Evolutionary conservation across 2,329 filamentous ascomycete genomes (phyloP).

Genomic region (Alternaria sp.): DNA sequence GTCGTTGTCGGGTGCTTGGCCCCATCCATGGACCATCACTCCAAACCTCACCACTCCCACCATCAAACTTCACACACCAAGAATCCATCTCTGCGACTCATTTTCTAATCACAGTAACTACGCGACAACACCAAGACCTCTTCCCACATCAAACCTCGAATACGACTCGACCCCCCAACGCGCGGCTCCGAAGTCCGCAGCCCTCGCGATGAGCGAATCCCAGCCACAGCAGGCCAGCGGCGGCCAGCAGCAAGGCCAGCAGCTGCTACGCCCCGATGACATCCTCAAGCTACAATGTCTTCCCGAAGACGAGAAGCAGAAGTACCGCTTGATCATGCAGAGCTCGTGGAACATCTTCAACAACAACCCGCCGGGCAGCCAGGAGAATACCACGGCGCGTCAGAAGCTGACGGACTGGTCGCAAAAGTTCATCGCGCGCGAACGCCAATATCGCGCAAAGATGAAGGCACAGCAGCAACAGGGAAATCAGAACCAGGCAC

Average conservation of each 20-base stretch:
- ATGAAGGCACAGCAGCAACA: conserved; percentile 31
- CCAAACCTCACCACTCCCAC: conserved; percentile 14
- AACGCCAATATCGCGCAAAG: conserved; percentile 52
- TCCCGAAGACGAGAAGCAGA: conserved; percentile 60
- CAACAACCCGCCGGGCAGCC: conserved; percentile 54
- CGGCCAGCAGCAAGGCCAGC: conserved; percentile 26
- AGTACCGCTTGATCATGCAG: conserved; percentile 61
- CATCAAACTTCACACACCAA: neutral
- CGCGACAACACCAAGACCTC: neutral
- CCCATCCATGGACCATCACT: conserved; percentile 3
- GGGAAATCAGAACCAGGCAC: conserved; percentile 27
- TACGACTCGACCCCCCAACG: neutral
- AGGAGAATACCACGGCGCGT: conserved; percentile 58
- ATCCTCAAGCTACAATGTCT: conserved; percentile 49
- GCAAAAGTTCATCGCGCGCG: conserved; percentile 57
- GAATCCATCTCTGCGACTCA: neutral
- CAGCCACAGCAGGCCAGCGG: conserved; percentile 37
- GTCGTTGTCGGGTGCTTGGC: conserved; percentile 6
- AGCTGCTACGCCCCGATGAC: conserved; percentile 44
- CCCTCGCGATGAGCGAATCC: conserved; percentile 42
- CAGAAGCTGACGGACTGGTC: conserved; percentile 60
- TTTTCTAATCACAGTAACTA: neutral
- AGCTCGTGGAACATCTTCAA: conserved; percentile 62
- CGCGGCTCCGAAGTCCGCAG: conserved; percentile 19
- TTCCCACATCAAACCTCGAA: neutral